These are phyloP conservation scores for Pythium brachiatum DNA, from an alignment of 352 stramenopile genomes.

Conservation along the genomic window DNA sequence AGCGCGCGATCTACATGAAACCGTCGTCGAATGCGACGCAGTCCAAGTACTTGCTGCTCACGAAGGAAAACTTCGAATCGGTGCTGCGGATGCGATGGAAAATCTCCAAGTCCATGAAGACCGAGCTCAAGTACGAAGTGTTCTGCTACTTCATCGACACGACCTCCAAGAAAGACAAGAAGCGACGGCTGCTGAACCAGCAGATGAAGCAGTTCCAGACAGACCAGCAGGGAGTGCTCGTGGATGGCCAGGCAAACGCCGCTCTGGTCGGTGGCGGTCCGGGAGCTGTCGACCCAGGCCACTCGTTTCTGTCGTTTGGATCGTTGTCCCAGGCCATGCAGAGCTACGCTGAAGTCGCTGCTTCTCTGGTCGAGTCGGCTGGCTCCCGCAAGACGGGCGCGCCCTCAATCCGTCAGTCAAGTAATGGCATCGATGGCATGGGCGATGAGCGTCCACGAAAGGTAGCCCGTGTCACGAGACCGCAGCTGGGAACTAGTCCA, in stretches of 20 bases:
- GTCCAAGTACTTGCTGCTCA: constrained; percentile 75
- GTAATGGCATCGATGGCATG: constrained; percentile 20
- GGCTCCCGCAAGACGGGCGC: not conserved
- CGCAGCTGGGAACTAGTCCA: not conserved
- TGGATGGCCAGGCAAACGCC: constrained; percentile 10
- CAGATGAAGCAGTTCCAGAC: constrained; percentile 53
- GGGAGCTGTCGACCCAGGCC: not conserved
- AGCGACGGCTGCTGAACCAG: constrained; percentile 35
- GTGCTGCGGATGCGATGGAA: constrained; percentile 71
- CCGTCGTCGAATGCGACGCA: constrained; percentile 71
- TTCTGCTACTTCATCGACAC: constrained; percentile 81
- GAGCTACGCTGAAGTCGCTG: constrained; percentile 22
- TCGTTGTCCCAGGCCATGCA: constrained; percentile 19
- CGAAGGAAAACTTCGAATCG: constrained; percentile 70
- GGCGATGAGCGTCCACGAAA: constrained; percentile 46
- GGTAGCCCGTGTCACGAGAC: constrained; percentile 29
- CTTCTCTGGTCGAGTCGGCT: constrained; percentile 19
- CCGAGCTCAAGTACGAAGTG: constrained; percentile 78
- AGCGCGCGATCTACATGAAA: constrained; percentile 73
- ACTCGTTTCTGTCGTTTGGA: constrained; percentile 20
- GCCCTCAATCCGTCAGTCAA: not conserved
- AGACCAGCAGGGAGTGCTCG: constrained; percentile 25
- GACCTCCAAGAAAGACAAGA: constrained; percentile 63
- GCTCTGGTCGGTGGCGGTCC: not conserved
- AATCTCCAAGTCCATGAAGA: constrained; percentile 75